Evolutionary conservation across 2,329 filamentous ascomycete genomes (phyloP), one percentile per base, ranked within the genome.

Genomic region (Hymenoscyphus salicellus): DNA sequence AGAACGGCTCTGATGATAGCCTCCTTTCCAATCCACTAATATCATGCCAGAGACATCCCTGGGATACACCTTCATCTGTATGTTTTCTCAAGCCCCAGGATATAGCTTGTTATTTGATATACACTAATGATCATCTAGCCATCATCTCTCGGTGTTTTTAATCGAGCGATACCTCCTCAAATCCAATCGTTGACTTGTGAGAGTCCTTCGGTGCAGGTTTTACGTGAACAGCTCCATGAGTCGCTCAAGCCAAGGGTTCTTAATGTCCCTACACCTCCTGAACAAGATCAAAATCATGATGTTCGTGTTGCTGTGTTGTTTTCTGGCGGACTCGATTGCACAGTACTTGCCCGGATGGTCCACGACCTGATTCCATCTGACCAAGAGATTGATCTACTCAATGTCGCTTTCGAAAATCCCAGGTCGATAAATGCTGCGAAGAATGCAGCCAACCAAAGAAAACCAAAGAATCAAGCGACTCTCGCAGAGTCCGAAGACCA

Each of bases 381-480:
- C 3, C 88, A 96, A 72, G 80, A 84, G 1, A 88, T 99, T 66
- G 95, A 98, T 74, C 82, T 99, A 8, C 83, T 99, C 68, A 99
- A 99, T 70, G 94, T 99, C 56, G 95, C 94, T 0, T 99, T 99
- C 73, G 92, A 99, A 76, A 99, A 99, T 69, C 94, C 93, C 0
- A 85, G 91, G 36, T 86, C 89, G 68, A 87, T 83, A 65, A 87
- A 82, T 2, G 82, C 85, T 55, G 78, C 84, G 14, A 79, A 79
- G 23, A 79, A 76, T 64, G 73, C 68, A 33, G 61, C 71, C 73
- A 76, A 70, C 16, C 61, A 56, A 56, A 69, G 68, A 58, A 67
- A 64, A 78, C 65, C 76, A 41, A 66, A 33, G 2, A 14, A 11
- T 4, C 32, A 26, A 5, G 17, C 16, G 28, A 5, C 63, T n/a